Percentiles rank a stretch among this genome's conserved stretches.
These are phyloP conservation scores for Fusarium neocosmosporiellum DNA, from an alignment of 2,329 filamentous ascomycete genomes.

Conservation along the genomic window DNA sequence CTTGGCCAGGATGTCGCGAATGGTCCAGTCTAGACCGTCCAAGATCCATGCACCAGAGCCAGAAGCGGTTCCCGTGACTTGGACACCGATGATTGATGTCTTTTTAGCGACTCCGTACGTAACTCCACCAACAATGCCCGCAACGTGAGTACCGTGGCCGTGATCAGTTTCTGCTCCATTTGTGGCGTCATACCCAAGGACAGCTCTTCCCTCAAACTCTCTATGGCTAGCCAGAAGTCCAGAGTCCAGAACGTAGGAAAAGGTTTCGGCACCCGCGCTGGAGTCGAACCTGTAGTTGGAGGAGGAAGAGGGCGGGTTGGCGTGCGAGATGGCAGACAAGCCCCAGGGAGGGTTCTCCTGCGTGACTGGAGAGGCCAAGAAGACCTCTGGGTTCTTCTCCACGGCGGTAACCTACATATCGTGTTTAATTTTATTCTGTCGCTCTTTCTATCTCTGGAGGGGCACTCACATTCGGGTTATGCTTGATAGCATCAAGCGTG, in stretches of 20 bases:
- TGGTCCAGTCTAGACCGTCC: slow-evolving; percentile 47
- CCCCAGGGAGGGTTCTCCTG: background rate
- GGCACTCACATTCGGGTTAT: background rate
- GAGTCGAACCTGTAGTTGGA: slow-evolving; percentile 15
- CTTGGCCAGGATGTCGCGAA: slow-evolving; percentile 44
- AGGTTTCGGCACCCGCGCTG: slow-evolving; percentile 1
- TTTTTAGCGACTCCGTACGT: slow-evolving; percentile 30
- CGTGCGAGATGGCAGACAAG: background rate
- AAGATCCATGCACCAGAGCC: slow-evolving; percentile 33
- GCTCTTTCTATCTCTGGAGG: background rate
- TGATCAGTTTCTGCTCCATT: background rate
- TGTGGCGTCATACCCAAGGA: slow-evolving; percentile 2
- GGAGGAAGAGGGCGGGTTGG: slow-evolving; percentile 3
- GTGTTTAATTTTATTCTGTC: background rate
- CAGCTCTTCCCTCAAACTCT: slow-evolving; percentile 17
- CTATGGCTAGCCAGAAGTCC: background rate
- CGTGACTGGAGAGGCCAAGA: background rate
- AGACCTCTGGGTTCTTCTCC: background rate
- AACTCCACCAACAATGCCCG: slow-evolving; percentile 8
- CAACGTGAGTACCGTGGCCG: slow-evolving; percentile 20
- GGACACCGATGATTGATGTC: slow-evolving; percentile 10
- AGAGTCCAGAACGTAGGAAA: slow-evolving; percentile 20
- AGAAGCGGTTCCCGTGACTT: background rate
- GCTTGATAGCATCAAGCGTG: background rate
- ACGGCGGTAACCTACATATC: background rate